Evolutionary conservation across 768 basidiomycete species (phyloP), one percentile per base, ranked within the genome.

Genomic region (Hygrophorus pudorinus): DNA sequence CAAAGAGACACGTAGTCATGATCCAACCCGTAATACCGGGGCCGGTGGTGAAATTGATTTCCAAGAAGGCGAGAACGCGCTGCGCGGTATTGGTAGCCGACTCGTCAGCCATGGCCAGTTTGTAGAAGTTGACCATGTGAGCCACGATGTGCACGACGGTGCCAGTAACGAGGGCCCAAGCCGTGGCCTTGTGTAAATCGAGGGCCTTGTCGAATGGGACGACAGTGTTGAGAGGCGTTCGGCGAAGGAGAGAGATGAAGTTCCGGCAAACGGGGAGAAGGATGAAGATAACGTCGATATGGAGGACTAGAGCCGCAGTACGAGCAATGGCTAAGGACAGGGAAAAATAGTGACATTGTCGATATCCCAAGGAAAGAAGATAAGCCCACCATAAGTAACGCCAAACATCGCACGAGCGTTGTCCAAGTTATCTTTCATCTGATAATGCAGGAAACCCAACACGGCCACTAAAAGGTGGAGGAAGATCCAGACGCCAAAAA

Each of bases 181-280:
- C 93, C 2, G 85, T 85, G 48, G 85, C 79, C 60, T 89, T 91
- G 70, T 90, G 92, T 61, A 96, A 83, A 5, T 79, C 78, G 61
- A 96, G 78, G 59, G 85, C 90, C 69, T 91, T 85, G 71, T 94
- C 92, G 58, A 97, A 94, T 16, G 90, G 90, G 50, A 94, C 86
- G 65, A 90, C 63, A 51, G 77, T 72, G 65, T 87, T 88, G 47
- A 98, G 68, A 2, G 91, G 78, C 1, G 89, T 90, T 42, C 81
- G 79, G 20, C 94, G 84, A 38, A 94, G 72, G 37, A 93, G 53
- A 17, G 91, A 93, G 62, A 96, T 77, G 65, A 96, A 90, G 66
- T 90, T 93, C 48, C 93, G 80, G 73, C 93, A 97, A 59, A 97
- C 77, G 20, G 93, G 94, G 24, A 98, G 76, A 40, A 97, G 79